Base-by-base conservation (phyloP, 192 early-diverging fungal genomes). In the Allomyces macrogynus region DNA sequence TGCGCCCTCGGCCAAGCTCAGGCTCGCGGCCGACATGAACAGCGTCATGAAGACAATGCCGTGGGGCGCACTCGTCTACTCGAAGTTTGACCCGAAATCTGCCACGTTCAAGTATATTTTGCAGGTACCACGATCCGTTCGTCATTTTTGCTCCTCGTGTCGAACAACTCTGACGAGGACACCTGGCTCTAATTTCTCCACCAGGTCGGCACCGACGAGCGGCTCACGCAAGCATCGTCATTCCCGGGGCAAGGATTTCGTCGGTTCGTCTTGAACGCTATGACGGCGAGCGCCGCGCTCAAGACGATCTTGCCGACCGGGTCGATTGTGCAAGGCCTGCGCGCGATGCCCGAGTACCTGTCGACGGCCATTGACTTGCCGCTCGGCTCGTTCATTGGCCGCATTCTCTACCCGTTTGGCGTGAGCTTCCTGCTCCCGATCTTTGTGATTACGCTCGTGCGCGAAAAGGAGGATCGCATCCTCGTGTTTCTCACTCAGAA, bases 401-500 rank as follows among this genome's bases (percentile, higher is more conserved):
- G 78, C 24, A 77, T 84, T 26, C 61, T 88, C 57, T 88, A 79
- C 69, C 87, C 87, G 12, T 88, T 86, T 63, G 87, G 83, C 8
- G 74, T 88, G 4, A 77, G 76, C 1, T 88, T 88, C 71, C 62
- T 89, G 69, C 66, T 89, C 3, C 86, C 85, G 8, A 84, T 85
- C 32, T 88, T 89, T 72, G 80, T 80, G 0, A 79, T 88, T 27
- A 81, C 68, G 20, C 66, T 89, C 23, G 85, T 88, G 61, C 73
- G 79, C 66, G 86, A 89, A 69, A 88, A 89, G 74, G 86, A 89
- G 63, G 79, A 79, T 22, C 67, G 81, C 23, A 81, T 85, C 64
- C 67, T 84, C 23, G 76, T 80, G 14, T 86, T 87, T 82, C 87
- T 87, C 84, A 68, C 69, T 62, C 85, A 86, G 82, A 87, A 86